These are phyloP conservation scores for Ocimum tenuiflorum DNA, from an alignment of 257 asterid species.

Conservation along the genomic window DNA sequence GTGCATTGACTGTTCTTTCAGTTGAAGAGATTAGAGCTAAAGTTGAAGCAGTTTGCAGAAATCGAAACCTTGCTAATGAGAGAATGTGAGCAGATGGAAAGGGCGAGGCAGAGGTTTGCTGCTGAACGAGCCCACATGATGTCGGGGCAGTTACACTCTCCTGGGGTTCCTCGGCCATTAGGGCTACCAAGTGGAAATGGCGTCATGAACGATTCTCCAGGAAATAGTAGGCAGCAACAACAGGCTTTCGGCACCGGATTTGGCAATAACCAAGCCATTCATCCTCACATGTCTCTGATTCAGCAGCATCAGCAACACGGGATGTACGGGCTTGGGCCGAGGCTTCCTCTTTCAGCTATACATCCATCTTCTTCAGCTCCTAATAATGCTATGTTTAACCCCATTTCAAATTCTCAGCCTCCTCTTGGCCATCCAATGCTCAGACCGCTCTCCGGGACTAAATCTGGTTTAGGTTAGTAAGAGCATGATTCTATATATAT, in stretches of 20 bases:
- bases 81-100: conserved; percentile 94
- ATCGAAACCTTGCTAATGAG: conserved; percentile 87
- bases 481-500: conserved; percentile 20
- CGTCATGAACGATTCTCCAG: conserved; percentile 33
- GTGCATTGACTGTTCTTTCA: conserved; percentile 23
- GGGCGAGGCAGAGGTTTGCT: conserved; percentile 67
- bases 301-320: conserved; percentile 50
- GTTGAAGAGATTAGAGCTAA: conserved; percentile 94
- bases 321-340: conserved; percentile 73
- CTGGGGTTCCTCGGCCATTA: conserved; percentile 46
- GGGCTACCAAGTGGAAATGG: conserved; percentile 42
- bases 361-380: conserved; percentile 70
- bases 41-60: conserved; percentile 98
- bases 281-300: conserved; percentile 71
- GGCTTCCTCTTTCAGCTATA: conserved; percentile 72
- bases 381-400: conserved; percentile 40
- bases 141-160: conserved; percentile 50
- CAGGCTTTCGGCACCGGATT: conserved; percentile 57
- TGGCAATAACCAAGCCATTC: conserved; percentile 57
- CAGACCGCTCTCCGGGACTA: conserved; percentile 70
- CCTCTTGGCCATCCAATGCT: conserved; percentile 55
- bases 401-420: conserved; percentile 54
- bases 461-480: conserved; percentile 58
- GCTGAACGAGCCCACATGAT: conserved; percentile 52
- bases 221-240: conserved; percentile 61